A percentile compares a stretch with the other conserved stretches of the same genome.
These are phyloP conservation scores for Domatiomyces catenatus DNA, from an alignment of 2,329 filamentous ascomycete genomes.

Conservation along the genomic window DNA sequence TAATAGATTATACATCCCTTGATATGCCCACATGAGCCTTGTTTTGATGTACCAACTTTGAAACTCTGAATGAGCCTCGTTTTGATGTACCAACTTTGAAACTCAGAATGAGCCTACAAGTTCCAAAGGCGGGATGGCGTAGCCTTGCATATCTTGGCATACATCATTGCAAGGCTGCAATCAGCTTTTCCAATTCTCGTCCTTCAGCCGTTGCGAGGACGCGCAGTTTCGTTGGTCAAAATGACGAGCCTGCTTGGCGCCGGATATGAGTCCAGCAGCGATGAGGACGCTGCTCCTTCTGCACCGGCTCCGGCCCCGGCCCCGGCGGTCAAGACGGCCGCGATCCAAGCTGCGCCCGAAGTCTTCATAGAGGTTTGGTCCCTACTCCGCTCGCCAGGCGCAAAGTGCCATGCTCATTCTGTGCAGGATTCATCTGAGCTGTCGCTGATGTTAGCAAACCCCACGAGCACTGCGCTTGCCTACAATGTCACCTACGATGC, in stretches of 20 bases:
- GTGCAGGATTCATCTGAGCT: conserved; percentile 34
- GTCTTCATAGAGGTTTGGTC: conserved; percentile 43
- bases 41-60: background rate
- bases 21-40: no score
- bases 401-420: background rate
- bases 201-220: background rate
- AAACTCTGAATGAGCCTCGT: no score
- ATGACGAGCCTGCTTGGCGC: conserved; percentile 32
- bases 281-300: conserved; percentile 27
- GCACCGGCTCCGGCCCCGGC: conserved; percentile 14
- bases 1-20: no score
- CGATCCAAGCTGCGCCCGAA: conserved; percentile 36
- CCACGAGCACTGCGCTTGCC: conserved; percentile 34
- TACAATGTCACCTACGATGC: conserved; percentile 54
- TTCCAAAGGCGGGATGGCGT: background rate
- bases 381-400: conserved; percentile 9
- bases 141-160: conserved; percentile 1
- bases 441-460: conserved; percentile 37
- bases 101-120: no score
- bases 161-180: conserved; percentile 1
- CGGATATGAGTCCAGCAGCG: conserved; percentile 32
- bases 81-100: background rate
- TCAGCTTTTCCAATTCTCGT: background rate
- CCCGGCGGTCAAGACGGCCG: conserved; percentile 20
- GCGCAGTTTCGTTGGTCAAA: background rate